Evolutionary conservation across 352 stramenopile species (phyloP), one percentile per base, ranked within the genome.

Genomic region (Globisporangium takayamanum): DNA sequence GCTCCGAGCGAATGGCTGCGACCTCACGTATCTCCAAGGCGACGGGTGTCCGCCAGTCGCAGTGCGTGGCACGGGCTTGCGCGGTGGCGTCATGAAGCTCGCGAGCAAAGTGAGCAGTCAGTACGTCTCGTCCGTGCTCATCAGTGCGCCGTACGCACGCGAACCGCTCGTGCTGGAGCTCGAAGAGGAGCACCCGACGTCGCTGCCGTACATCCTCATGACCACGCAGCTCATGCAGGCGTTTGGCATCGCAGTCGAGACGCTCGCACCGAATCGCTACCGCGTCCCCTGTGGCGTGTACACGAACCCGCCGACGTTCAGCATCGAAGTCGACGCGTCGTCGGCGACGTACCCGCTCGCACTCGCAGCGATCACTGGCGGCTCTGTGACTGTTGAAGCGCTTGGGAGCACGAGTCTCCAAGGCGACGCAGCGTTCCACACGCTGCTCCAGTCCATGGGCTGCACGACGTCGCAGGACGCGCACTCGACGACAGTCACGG

Each of bases 341-440:
- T 98, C 89, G 2, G 96, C 97, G 16, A 98, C 87, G 53, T 99
- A 99, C 61, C 98, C 98, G 64, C 76, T 99, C 28, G 96, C 95
- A 15, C 96, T 97, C 57, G 95, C 92, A 5, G 95, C 97, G 47
- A 99, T 99, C 67, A 98, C 95, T 1, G 95, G 96, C 36, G 95
- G 96, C 5, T 79, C 78, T 12, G 90, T 99, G 30, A 98, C 85
- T 12, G 93, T 99, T 25, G 80, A 95, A 50, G 95, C 95, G n/a
- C 94, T 97, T 50, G 95, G 97, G 33, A 89, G 79, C 22, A 87
- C 95, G 20, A 97, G 84, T 74, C 83, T 98, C 18, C 95, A 98
- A 70, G 95, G 96, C 50, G 96, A 99, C 72, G 93, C 97, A 0
- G 86, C 88, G 15, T 99, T 99, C 82, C 94, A 97, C 70, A 89